Percentiles rank a stretch among this genome's conserved stretches.
Evolutionary conservation across 352 stramenopile species (phyloP).

Genomic region (Phytophthora boehmeriae): DNA sequence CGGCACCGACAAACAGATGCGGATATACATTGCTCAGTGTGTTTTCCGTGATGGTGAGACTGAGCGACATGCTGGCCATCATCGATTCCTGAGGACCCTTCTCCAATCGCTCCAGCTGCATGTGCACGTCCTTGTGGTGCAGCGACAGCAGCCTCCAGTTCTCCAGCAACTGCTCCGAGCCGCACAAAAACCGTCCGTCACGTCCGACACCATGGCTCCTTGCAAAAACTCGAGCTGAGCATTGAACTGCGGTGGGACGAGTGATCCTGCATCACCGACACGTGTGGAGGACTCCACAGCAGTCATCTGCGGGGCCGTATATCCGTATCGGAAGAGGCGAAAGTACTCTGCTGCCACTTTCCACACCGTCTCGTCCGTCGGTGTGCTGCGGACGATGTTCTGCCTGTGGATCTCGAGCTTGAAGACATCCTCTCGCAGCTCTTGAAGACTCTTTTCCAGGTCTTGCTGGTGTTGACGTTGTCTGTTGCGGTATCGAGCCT

Average conservation of each 20-base stretch:
- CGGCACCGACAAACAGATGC: not conserved
- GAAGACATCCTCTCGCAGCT: conserved; percentile 5
- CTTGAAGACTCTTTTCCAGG: not conserved
- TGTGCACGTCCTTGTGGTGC: not conserved
- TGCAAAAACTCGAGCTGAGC: conserved; percentile 4
- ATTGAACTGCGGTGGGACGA: not conserved
- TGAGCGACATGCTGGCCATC: not conserved
- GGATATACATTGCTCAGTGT: conserved; percentile 8
- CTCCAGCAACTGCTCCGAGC: conserved; percentile 1
- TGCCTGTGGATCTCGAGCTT: not conserved
- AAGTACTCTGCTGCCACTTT: conserved; percentile 12
- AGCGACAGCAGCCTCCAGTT: conserved; percentile 5
- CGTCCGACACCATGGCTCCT: conserved; percentile 3
- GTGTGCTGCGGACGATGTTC: not conserved
- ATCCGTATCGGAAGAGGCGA: conserved; percentile 3
- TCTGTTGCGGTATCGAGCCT: conserved; percentile 3
- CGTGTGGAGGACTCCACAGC: not conserved
- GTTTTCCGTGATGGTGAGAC: conserved; percentile 6
- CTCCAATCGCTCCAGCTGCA: conserved; percentile 7
- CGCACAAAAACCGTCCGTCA: conserved; percentile 9
- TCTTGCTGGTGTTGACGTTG: not conserved
- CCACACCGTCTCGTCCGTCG: conserved; percentile 1
- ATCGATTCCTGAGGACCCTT: not conserved
- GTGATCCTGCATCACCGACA: not conserved
- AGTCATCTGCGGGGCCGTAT: not conserved